phyloP scores from a whole-genome alignment of 139 green algal genomes.

The Mychonastes homosphaera region DNA sequence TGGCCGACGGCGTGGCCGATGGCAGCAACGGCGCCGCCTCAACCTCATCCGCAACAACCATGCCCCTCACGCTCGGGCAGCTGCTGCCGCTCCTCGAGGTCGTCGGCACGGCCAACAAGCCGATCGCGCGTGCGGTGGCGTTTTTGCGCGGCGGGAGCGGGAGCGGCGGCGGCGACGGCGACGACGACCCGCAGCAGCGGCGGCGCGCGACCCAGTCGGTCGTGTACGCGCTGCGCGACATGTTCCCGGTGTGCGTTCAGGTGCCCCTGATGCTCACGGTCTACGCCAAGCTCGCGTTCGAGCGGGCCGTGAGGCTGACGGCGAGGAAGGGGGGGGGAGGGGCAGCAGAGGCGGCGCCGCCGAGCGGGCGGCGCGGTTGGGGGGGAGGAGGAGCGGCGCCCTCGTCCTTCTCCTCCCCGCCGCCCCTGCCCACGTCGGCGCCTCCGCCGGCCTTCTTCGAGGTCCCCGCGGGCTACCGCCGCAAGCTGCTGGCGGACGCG shows the following conservation, averaged over 20 bases:
- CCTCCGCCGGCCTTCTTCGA: constrained; percentile 2
- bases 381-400: background rate
- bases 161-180: no score
- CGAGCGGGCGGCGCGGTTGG: background rate
- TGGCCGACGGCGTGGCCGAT: constrained; percentile 15
- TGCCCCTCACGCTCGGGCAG: constrained; percentile 27
- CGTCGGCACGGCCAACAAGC: constrained; percentile 68
- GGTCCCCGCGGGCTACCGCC: constrained; percentile 15
- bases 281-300: constrained; percentile 55
- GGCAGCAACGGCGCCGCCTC: no score
- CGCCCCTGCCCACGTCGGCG: background rate
- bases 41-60: no score
- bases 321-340: background rate
- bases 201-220: background rate
- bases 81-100: constrained; percentile 73
- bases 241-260: constrained; percentile 72
- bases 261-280: constrained; percentile 65
- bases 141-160: background rate
- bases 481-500: constrained; percentile 16
- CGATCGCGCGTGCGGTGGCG: constrained; percentile 40
- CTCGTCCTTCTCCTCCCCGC: constrained; percentile 2
- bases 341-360: background rate
- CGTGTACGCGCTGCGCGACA: constrained; percentile 47
- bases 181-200: background rate
- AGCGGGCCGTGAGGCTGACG: constrained; percentile 32